Conservation (phyloP, 2,329 filamentous ascomycete genomes). For the Aspergillus chevalieri region DNA sequence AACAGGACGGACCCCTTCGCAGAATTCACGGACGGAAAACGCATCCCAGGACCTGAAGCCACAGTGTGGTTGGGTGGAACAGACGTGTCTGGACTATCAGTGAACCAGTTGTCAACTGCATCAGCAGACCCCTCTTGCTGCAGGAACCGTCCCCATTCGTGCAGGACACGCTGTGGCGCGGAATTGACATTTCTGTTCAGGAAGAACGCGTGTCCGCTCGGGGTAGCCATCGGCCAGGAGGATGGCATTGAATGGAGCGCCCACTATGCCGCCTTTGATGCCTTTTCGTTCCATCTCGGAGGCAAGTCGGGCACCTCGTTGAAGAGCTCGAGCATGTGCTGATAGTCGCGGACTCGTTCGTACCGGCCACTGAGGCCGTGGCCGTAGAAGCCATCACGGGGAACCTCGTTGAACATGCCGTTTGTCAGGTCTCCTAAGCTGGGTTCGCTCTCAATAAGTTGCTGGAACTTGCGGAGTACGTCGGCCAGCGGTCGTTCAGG, state of each 20-base stretch:
- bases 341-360: background rate
- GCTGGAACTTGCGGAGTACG: background rate
- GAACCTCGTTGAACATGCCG: conserved; percentile 1
- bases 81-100: background rate
- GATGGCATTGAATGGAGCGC: conserved; percentile 49
- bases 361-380: background rate
- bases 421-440: background rate
- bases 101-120: background rate
- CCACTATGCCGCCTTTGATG: conserved; percentile 35
- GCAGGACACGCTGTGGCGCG: conserved; percentile 42
- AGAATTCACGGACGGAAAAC: conserved; percentile 57
- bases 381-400: background rate
- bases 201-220: conserved; percentile 46
- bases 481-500: background rate
- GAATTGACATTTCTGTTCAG: conserved; percentile 43
- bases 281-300: conserved; percentile 2
- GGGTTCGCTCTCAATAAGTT: background rate
- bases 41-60: conserved; percentile 59
- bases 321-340: background rate
- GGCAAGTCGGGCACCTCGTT: background rate
- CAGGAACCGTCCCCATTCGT: conserved; percentile 16
- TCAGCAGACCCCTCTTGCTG: background rate
- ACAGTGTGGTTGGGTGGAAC: background rate
- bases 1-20: conserved; percentile 48
- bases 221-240: conserved; percentile 52